Conservation (phyloP, 108 stramenopile species). For the Discostella pseudostelligera region DNA sequence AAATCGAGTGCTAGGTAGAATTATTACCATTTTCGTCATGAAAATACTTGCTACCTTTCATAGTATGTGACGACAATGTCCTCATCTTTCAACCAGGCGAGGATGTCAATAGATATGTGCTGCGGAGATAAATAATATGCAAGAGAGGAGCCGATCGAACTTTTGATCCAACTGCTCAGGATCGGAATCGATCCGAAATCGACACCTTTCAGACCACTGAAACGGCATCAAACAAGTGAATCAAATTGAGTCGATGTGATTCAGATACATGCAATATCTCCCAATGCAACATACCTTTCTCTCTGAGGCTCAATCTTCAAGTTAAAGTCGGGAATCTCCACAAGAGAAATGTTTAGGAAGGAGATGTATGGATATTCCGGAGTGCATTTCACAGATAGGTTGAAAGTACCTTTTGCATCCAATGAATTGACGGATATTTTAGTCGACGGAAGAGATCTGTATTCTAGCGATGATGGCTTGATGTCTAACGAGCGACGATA, state of each 20-base stretch:
- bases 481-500: conserved; percentile 11
- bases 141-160: conserved; percentile 19
- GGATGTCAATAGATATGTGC: conserved; percentile 43
- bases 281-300: conserved; percentile 26
- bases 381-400: conserved; percentile 28
- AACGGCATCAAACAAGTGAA: not conserved
- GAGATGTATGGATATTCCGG: conserved; percentile 46
- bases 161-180: conserved; percentile 46
- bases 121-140: conserved; percentile 33
- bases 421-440: conserved; percentile 40
- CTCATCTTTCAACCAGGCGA: conserved; percentile 29
- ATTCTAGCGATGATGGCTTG: conserved; percentile 45
- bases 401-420: conserved; percentile 24
- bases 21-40: not conserved
- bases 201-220: conserved; percentile 48
- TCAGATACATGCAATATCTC: not conserved
- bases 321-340: conserved; percentile 35
- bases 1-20: not conserved
- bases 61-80: conserved; percentile 16
- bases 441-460: conserved; percentile 40
- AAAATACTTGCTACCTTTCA: conserved; percentile 1
- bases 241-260: no score
- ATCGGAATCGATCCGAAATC: conserved; percentile 51
- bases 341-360: conserved; percentile 32
- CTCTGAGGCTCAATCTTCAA: conserved; percentile 38